Percentiles rank a stretch among this genome's conserved stretches.
Evolutionary conservation across 2,329 filamentous ascomycete species (phyloP).

Genomic region (Myriosclerotinia scirpicola): DNA sequence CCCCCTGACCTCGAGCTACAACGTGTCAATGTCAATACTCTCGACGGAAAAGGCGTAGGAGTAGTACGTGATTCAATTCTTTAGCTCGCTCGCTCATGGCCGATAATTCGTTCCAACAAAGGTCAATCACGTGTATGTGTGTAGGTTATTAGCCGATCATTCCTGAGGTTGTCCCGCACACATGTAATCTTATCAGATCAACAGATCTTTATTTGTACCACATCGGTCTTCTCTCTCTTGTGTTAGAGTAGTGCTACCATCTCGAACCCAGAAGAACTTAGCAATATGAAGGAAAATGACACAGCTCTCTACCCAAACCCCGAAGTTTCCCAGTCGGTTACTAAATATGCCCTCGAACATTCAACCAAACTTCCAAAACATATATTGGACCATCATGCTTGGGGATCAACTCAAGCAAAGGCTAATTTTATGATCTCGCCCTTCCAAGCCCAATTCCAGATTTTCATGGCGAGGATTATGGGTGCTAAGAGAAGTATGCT

Average conservation of each 20-base stretch:
- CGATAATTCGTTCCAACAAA: too few relatives aligned
- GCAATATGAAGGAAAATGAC: conserved; percentile 35
- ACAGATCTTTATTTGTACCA: background rate
- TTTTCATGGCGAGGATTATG: conserved; percentile 32
- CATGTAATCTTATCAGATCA: conserved; percentile 13
- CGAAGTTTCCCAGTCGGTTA: conserved; percentile 45
- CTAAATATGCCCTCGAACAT: conserved; percentile 46
- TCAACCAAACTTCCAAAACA: conserved; percentile 47
- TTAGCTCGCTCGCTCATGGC: too few relatives aligned
- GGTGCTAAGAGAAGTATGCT: conserved; percentile 34
- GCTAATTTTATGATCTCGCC: conserved; percentile 35
- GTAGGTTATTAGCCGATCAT: background rate
- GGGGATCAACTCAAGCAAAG: conserved; percentile 28
- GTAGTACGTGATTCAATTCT: too few relatives aligned
- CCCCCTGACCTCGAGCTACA: too few relatives aligned
- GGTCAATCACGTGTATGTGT: too few relatives aligned
- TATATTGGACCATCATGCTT: conserved; percentile 47
- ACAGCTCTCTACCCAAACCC: conserved; percentile 47
- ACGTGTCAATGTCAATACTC: too few relatives aligned
- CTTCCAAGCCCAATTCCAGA: conserved; percentile 33
- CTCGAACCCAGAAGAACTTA: background rate
- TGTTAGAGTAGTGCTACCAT: background rate
- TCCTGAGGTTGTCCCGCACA: background rate
- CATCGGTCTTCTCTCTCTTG: background rate
- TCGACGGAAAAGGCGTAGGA: too few relatives aligned